Conservation (phyloP, 345 rosid genomes). For the Eucalyptus curtisii region DNA sequence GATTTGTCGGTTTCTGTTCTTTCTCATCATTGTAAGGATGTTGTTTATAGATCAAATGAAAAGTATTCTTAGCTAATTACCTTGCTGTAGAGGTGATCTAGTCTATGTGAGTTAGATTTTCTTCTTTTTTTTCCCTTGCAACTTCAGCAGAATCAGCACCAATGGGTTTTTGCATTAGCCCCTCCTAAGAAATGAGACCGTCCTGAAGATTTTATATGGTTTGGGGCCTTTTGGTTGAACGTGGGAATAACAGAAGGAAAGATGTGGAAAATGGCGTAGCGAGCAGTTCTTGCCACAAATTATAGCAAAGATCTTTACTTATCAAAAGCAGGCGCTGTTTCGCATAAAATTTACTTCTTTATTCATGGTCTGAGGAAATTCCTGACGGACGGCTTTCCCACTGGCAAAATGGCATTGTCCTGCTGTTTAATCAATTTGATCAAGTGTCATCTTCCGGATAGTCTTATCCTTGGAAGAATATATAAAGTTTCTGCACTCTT, state of each 20-base stretch:
- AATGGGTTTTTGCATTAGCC: background rate
- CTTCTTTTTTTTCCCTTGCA: background rate
- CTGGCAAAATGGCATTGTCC: background rate
- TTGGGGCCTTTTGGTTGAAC: background rate
- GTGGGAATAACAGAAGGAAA: background rate
- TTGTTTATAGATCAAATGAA: background rate
- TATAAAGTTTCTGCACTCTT: background rate
- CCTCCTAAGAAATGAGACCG: background rate
- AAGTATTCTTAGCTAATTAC: background rate
- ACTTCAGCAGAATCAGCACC: background rate
- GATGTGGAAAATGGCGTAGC: background rate
- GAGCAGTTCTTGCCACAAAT: background rate
- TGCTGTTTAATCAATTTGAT: background rate
- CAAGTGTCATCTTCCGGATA: background rate
- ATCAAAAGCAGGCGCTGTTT: background rate
- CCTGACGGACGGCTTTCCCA: background rate
- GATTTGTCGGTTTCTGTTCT: background rate
- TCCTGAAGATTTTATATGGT: background rate
- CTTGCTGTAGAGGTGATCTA: background rate
- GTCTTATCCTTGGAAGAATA: background rate
- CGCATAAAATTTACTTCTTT: background rate
- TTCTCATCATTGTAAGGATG: background rate
- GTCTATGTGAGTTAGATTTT: background rate
- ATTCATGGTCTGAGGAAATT: background rate
- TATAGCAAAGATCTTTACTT: background rate